These are phyloP conservation scores for Xylona heveae DNA, from an alignment of 495 filamentous ascomycete species.

Conservation along the genomic window DNA sequence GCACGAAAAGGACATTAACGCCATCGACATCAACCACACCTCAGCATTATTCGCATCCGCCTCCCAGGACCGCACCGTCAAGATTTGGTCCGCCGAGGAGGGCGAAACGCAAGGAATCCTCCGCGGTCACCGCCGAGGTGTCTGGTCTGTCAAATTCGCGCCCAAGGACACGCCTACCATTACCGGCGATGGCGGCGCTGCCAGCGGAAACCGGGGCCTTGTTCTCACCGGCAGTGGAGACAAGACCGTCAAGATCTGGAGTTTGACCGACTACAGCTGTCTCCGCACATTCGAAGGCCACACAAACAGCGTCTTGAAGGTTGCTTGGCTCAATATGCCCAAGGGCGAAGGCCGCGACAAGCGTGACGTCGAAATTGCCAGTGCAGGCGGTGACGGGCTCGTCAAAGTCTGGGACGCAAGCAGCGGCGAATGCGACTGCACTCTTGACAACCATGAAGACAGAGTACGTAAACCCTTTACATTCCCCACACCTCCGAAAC, in stretches of 20 bases:
- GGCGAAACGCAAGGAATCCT: conserved; percentile 80
- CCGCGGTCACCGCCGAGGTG: conserved; percentile 76
- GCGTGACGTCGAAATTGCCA: conserved; percentile 44
- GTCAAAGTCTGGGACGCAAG: conserved; percentile 87
- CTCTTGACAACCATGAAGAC: conserved; percentile 89
- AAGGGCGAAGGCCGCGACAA: conserved; percentile 24
- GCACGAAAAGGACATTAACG: conserved; percentile 98
- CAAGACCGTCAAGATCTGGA: conserved; percentile 88
- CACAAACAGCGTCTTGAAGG: conserved; percentile 83
- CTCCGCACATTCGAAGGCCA: conserved; percentile 89
- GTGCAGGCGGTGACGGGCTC: conserved; percentile 83
- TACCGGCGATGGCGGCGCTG: conserved; percentile 43
- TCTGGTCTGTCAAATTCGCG: conserved; percentile 84
- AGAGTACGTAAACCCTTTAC: conserved; percentile 20
- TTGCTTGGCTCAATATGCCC: conserved; percentile 63
- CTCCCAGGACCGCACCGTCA: conserved; percentile 88
- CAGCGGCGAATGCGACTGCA: conserved; percentile 60
- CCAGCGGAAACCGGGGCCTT: conserved; percentile 41
- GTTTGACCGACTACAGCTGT: conserved; percentile 77
- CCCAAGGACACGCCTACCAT: conserved; percentile 53
- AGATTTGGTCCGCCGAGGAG: conserved; percentile 80
- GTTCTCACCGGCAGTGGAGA: conserved; percentile 80
- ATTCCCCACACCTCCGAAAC: too few species aligned
- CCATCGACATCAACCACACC: conserved; percentile 53
- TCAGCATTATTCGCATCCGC: conserved; percentile 72